Base-by-base conservation (phyloP, 2,329 filamentous ascomycete species). In the Aspergillus ochraceus region DNA sequence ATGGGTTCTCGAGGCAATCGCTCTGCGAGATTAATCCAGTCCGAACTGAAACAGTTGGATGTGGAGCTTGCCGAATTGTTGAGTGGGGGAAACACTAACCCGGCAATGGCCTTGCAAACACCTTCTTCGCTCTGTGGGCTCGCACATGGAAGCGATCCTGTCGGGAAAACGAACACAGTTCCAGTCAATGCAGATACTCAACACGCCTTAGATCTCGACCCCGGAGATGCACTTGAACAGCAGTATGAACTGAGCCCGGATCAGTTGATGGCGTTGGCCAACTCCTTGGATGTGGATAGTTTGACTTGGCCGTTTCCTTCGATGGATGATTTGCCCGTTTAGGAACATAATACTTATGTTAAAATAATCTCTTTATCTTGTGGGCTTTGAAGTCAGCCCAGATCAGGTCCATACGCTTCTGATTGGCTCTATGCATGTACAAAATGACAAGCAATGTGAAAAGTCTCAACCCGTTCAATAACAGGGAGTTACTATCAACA, bases 1-100 rank as follows among this genome's bases (percentile, higher is more conserved):
- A 80, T 82, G 70, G 65, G 73, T 3, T 64, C 67, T 0, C 73
- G 73, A 45, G 79, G 79, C 0, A 81, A 81, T 53, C 67, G 73
- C 1, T 73, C 80, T 8, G 80, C 80, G 0, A 67, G 71, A 6
- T 75, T 77, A n/a, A 47, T 60, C 26, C 53, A n/a, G 39, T 54
- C 24, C 39, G 60, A 62, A 20, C 29, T 62, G 20, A 60, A 46
- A 50, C 57, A 60, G 46, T 26, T 62, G 26, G 60, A 59, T 20
- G 49, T 22, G 12, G 49, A 62, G n/a, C 57, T 62, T 30, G 53
- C 57, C 19, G 49, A 62, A 49, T 53, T 55, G 24, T 29, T 26
- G 12, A 24, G 46, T 24, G 20, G 53, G 20, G 32, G 9, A 11
- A 58, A 46, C 19, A 24, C 42, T 32, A 32, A 32, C 30, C 30